Conservation (phyloP, 1,284 basidiomycete species). For the Ustilago lituana region DNA sequence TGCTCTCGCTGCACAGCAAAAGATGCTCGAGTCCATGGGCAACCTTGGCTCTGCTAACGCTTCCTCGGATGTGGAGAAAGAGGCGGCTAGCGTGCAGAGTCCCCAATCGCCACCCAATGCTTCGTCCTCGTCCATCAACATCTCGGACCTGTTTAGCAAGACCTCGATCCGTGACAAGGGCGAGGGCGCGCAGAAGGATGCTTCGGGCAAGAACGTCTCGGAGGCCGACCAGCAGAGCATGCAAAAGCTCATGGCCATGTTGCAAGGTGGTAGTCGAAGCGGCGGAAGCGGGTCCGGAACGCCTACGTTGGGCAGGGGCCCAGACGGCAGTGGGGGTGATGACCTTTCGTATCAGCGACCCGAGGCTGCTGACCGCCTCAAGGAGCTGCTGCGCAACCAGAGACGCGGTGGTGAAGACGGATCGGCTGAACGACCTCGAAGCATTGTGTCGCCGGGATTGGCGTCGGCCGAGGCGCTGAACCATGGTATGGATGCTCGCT, state of each 20-base stretch:
- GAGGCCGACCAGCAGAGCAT: slow-evolving; percentile 64
- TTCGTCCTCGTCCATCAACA: slow-evolving; percentile 42
- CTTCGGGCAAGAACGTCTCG: slow-evolving; percentile 39
- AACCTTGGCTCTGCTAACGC: slow-evolving; percentile 6
- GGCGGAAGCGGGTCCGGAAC: slow-evolving; percentile 19
- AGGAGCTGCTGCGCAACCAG: slow-evolving; percentile 30
- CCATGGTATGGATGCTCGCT: slow-evolving; percentile 29
- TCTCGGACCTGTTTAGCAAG: slow-evolving; percentile 48
- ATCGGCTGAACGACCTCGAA: slow-evolving; percentile 17
- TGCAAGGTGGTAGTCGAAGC: slow-evolving; percentile 47
- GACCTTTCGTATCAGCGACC: slow-evolving; percentile 2
- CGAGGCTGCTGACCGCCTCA: slow-evolving; percentile 27
- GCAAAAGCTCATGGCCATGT: slow-evolving; percentile 67
- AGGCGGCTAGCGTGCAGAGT: slow-evolving; percentile 11
- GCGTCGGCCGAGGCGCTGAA: slow-evolving; percentile 20
- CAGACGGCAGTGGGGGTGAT: slow-evolving; percentile 2
- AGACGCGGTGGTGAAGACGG: slow-evolving; percentile 23
- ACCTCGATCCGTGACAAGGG: slow-evolving; percentile 28
- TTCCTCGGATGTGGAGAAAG: slow-evolving; percentile 11
- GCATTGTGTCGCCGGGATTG: slow-evolving; percentile 30
- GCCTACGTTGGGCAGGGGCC: slow-evolving; percentile 19
- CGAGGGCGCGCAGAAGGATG: slow-evolving; percentile 24
- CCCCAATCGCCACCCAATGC: slow-evolving; percentile 30
- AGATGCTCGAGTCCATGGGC: slow-evolving; percentile 46
- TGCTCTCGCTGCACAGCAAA: slow-evolving; percentile 57